phyloP scores from a whole-genome alignment of 2,329 filamentous ascomycete species.

The Tolypocladium pustulatum region DNA sequence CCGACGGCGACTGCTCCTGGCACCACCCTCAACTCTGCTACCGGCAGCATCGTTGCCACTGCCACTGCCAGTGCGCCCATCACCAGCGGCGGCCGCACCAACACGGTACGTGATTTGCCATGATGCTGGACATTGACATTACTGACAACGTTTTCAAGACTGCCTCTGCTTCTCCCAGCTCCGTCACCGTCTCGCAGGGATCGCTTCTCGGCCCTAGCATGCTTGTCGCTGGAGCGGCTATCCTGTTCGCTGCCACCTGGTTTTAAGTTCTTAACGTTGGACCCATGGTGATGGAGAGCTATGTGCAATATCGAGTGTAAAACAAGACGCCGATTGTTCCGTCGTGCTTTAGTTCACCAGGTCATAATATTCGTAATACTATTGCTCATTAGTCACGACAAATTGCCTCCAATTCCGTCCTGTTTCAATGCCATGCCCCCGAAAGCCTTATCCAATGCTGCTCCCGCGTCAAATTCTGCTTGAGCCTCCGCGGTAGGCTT shows the following conservation, averaged over 20 bases:
- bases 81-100: not conserved
- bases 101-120: not conserved
- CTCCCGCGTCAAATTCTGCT: slow-evolving; percentile 33
- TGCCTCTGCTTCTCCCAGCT: not conserved
- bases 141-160: not conserved
- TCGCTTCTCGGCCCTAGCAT: slow-evolving; percentile 1
- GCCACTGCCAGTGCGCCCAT: not conserved
- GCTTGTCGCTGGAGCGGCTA: slow-evolving; percentile 5
- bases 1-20: slow-evolving; percentile 2
- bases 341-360: not conserved
- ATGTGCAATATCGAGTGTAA: not conserved
- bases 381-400: not conserved
- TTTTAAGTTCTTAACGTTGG: slow-evolving; percentile 3
- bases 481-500: not conserved
- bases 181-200: slow-evolving; percentile 4
- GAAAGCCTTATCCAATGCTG: slow-evolving; percentile 48
- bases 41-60: not conserved
- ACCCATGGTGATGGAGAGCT: not conserved
- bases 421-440: slow-evolving; percentile 32
- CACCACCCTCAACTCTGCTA: not conserved
- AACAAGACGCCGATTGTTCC: not conserved
- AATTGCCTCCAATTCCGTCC: not conserved
- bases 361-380: not conserved
- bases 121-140: not conserved
- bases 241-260: slow-evolving; percentile 5